Evolutionary conservation across 1,139 yeast genomes (phyloP), one percentile per base, ranked within the genome.

Genomic region (Zygotorulaspora mrakii): DNA sequence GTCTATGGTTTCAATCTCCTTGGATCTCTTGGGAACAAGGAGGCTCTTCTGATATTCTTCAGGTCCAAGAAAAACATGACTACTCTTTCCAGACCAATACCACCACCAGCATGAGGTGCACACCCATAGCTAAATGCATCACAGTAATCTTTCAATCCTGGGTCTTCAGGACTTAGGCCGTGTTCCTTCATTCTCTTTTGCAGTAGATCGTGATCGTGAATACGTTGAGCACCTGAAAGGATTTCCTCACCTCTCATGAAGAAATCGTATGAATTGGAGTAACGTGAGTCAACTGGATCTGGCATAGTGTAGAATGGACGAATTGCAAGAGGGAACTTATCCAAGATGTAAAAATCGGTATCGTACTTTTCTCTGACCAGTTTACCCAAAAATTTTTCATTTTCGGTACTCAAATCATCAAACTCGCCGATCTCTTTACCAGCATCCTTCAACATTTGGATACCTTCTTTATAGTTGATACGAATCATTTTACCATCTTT

Each of bases 261-360:
- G 80, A 94, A 91, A 72, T 91, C 99, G 65, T 89, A 84, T 13
- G 94, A 83, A 77, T 91, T 91, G 53, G 96, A 88, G 71, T 88
- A 88, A 57, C 82, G 75, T 51, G 95, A 78, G 69, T 94, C 88
- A 61, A 79, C 83, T 12, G 97, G 76, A 64, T 89, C 96, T 48
- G 98, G 97, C 98, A 94, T 91, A 43, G 99, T 91, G 76, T 91
- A 91, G 77, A 91, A 91, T 45, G 99, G 99, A 72, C 99, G 83
- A 43, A 88, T 77, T 21, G 86, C 94, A 61, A 88, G 73, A 57
- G 98, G 99, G 84, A 94, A 91, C 67, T 91, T 91, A 74, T 91
- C 99, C 68, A 91, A 78, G 61, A 91, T 87, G 72, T 89, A 91
- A 76, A 91, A 91, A 68, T 91, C 99, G 42, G 98, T 91, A 69